These are phyloP conservation scores for Teratosphaeria gauchensis DNA, from an alignment of 2,329 filamentous ascomycete species.

Conservation along the genomic window DNA sequence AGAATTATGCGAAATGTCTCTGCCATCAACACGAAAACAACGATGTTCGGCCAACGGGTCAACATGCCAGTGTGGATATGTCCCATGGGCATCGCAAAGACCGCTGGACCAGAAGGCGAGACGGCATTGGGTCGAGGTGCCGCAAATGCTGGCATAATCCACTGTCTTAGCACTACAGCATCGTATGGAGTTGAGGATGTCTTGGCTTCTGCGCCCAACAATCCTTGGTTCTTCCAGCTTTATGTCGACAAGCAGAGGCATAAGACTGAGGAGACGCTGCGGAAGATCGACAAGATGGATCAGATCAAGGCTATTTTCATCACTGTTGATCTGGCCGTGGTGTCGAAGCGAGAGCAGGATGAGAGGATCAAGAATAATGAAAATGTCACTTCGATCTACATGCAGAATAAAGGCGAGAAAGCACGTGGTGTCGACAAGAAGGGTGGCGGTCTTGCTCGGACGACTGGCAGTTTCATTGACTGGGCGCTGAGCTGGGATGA, in stretches of 20 bases:
- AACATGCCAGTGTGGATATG: conserved; percentile 29
- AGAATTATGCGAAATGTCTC: conserved; percentile 36
- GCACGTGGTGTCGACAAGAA: conserved; percentile 38
- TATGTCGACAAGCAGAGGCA: conserved; percentile 50
- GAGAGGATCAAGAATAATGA: conserved; percentile 39
- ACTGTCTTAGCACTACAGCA: conserved; percentile 24
- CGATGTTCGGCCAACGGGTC: conserved; percentile 24
- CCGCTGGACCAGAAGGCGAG: conserved; percentile 24
- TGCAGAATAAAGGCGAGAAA: conserved; percentile 42
- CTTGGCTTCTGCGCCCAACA: conserved; percentile 16
- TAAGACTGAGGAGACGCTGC: conserved; percentile 43
- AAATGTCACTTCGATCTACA: conserved; percentile 46
- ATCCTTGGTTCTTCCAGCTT: conserved; percentile 48
- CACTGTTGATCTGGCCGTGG: conserved; percentile 50
- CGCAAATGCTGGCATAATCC: conserved; percentile 22
- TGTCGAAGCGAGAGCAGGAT: conserved; percentile 45
- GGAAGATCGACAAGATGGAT: conserved; percentile 36
- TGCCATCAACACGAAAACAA: conserved; percentile 25
- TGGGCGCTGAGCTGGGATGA: conserved; percentile 43
- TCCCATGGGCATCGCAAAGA: conserved; percentile 25
- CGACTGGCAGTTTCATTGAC: conserved; percentile 50
- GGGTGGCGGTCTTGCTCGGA: conserved; percentile 46
- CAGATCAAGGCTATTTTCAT: conserved; percentile 47
- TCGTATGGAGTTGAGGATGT: conserved; percentile 24
- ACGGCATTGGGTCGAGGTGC: conserved; percentile 24